These are phyloP conservation scores for Colletotrichum euphorbiae DNA, from an alignment of 2,329 filamentous ascomycete genomes.

Conservation along the genomic window DNA sequence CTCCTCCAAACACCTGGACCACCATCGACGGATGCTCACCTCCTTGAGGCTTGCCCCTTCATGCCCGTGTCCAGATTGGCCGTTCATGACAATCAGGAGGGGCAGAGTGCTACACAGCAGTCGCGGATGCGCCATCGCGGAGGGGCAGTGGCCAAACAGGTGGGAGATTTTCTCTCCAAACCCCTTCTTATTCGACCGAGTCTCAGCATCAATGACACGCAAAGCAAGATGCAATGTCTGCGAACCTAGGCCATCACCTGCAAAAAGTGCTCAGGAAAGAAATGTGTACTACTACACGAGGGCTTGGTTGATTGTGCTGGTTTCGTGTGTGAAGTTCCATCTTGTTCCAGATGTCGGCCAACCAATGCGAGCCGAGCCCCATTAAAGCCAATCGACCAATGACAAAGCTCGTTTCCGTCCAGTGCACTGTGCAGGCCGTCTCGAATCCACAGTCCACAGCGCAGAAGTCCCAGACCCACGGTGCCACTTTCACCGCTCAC, in stretches of 20 bases:
- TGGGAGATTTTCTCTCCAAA: not conserved
- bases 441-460: conserved; percentile 15
- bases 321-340: conserved; percentile 40
- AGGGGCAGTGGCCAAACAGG: not conserved
- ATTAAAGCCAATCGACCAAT: not conserved
- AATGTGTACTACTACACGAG: conserved; percentile 5
- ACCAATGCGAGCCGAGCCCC: conserved; percentile 32
- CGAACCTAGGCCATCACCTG: not conserved
- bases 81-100: conserved; percentile 21
- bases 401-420: not conserved
- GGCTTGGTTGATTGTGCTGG: conserved; percentile 32
- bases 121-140: not conserved
- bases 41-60: not conserved
- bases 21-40: conserved; percentile 14
- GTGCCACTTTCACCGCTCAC: conserved; percentile 21
- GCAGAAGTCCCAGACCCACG: too few species aligned
- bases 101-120: conserved; percentile 14
- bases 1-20: conserved; percentile 20
- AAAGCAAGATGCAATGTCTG: not conserved
- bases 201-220: not conserved
- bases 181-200: not conserved
- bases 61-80: conserved; percentile 24
- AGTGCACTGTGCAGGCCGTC: conserved; percentile 3
- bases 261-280: not conserved
- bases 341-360: conserved; percentile 38